phyloP scores from a whole-genome alignment of 768 basidiomycete species.

The Trametes cinnabarina region DNA sequence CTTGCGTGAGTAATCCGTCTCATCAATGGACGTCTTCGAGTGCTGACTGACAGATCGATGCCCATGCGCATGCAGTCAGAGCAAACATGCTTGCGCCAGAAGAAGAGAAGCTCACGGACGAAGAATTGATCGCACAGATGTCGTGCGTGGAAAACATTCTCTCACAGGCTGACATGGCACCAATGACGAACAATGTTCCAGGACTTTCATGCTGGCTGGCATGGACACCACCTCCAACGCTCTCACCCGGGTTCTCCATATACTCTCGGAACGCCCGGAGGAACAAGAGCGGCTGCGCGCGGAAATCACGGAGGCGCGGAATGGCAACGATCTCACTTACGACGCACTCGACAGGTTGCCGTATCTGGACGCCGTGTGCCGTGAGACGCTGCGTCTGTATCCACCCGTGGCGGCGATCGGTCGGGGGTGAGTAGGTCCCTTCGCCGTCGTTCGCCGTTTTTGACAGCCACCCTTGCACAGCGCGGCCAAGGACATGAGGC shows the following conservation, averaged over 20 bases:
- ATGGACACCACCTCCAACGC: slow-evolving; percentile 28
- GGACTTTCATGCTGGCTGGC: slow-evolving; percentile 23
- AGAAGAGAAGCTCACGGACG: slow-evolving; percentile 16
- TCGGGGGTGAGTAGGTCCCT: slow-evolving; percentile 1
- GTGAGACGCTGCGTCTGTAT: slow-evolving; percentile 56
- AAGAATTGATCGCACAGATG: slow-evolving; percentile 39
- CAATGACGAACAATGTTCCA: not conserved
- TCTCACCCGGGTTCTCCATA: slow-evolving; percentile 20
- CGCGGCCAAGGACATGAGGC: slow-evolving; percentile 33
- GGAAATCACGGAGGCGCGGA: slow-evolving; percentile 18
- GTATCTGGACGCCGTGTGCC: slow-evolving; percentile 62
- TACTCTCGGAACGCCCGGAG: slow-evolving; percentile 30
- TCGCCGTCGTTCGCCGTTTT: not conserved
- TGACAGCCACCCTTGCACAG: not conserved
- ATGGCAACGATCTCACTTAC: slow-evolving; percentile 34
- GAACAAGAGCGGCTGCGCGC: slow-evolving; percentile 34
- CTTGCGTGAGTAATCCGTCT: not conserved
- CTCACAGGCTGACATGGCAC: not conserved
- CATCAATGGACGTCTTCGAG: not conserved
- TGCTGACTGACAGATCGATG: not conserved
- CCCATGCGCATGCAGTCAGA: slow-evolving; percentile 1
- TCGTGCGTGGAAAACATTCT: slow-evolving; percentile 10
- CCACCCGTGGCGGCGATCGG: slow-evolving; percentile 6
- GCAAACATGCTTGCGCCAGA: slow-evolving; percentile 14
- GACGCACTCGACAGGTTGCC: slow-evolving; percentile 35